Percentiles rank a stretch among this genome's conserved stretches.
phyloP scores from a whole-genome alignment of 2,329 filamentous ascomycete genomes.

The Pestalotiopsis sp. region DNA sequence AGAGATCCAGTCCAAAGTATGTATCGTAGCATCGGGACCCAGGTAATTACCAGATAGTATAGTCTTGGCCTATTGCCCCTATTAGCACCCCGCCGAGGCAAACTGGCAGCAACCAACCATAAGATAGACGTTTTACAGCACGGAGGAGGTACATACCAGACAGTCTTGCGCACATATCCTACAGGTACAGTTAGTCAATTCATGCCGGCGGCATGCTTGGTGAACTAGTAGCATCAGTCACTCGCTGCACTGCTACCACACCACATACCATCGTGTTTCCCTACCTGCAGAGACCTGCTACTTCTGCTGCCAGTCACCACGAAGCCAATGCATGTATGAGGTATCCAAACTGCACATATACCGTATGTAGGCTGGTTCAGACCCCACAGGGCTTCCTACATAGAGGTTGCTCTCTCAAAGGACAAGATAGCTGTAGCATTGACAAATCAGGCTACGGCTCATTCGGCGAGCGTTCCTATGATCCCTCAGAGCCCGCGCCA shows the following conservation, averaged over 20 bases:
- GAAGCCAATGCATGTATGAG: no score
- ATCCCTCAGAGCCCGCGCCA: slow-evolving; percentile 37
- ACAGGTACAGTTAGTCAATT: background rate
- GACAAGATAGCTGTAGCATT: slow-evolving; percentile 26
- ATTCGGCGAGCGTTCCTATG: slow-evolving; percentile 40
- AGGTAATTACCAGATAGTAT: background rate
- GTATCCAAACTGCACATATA: no score
- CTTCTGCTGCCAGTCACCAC: no score
- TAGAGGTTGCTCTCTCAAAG: slow-evolving; percentile 11
- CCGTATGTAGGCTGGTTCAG: no score
- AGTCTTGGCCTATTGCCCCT: background rate
- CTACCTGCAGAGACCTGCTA: slow-evolving; percentile 18
- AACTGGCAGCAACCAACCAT: background rate
- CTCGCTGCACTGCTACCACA: slow-evolving; percentile 19
- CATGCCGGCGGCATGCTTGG: background rate
- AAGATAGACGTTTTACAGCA: background rate
- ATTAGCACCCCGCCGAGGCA: background rate
- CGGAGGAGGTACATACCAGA: background rate
- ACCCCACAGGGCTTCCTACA: no score
- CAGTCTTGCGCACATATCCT: background rate
- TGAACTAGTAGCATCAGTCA: background rate
- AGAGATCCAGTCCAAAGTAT: background rate
- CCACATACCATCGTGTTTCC: background rate
- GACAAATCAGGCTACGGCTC: slow-evolving; percentile 51
- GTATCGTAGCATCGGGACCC: background rate